These are phyloP conservation scores for Citrus trifoliata DNA, from an alignment of 345 rosid species.

Conservation along the genomic window DNA sequence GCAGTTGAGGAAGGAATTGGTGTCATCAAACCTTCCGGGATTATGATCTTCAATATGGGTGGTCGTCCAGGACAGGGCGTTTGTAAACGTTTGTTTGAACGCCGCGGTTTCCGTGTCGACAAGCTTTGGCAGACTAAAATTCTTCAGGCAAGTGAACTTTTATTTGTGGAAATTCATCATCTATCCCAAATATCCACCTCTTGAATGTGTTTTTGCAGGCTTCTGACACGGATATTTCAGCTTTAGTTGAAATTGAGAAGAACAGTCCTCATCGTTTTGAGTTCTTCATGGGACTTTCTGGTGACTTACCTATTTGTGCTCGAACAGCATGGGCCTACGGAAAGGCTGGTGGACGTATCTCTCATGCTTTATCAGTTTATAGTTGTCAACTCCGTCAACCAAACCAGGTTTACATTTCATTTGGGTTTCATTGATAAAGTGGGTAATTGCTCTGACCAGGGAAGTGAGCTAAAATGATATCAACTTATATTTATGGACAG, in stretches of 20 bases:
- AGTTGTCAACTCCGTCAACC: slow-evolving; percentile 95
- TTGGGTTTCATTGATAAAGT: not conserved
- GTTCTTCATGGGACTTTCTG: too few relatives aligned
- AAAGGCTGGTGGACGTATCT: slow-evolving; percentile 84
- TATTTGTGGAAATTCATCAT: slow-evolving; percentile 13
- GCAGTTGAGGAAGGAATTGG: slow-evolving; percentile 98
- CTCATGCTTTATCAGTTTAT: slow-evolving; percentile 94
- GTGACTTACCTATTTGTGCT: slow-evolving; percentile 70
- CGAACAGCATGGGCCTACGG: slow-evolving; percentile 99
- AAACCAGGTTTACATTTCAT: slow-evolving; percentile 48
- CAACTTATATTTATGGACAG: slow-evolving; percentile 40
- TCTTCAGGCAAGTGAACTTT: slow-evolving; percentile 59
- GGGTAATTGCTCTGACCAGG: not conserved
- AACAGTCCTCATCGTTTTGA: slow-evolving; percentile 76
- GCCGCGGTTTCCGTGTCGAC: slow-evolving; percentile 76
- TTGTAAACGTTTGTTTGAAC: slow-evolving; percentile 90
- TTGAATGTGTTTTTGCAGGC: slow-evolving; percentile 62
- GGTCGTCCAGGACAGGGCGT: slow-evolving; percentile 97
- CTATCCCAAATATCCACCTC: slow-evolving; percentile 10
- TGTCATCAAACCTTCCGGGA: slow-evolving; percentile 86
- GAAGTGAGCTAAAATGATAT: slow-evolving; percentile 7
- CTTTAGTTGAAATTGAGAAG: slow-evolving; percentile 96
- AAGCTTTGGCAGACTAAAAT: slow-evolving; percentile 96
- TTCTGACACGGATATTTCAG: slow-evolving; percentile 81
- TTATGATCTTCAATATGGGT: slow-evolving; percentile 98